Conservation (phyloP, 257 asterid genomes). For the Striga asiatica region DNA sequence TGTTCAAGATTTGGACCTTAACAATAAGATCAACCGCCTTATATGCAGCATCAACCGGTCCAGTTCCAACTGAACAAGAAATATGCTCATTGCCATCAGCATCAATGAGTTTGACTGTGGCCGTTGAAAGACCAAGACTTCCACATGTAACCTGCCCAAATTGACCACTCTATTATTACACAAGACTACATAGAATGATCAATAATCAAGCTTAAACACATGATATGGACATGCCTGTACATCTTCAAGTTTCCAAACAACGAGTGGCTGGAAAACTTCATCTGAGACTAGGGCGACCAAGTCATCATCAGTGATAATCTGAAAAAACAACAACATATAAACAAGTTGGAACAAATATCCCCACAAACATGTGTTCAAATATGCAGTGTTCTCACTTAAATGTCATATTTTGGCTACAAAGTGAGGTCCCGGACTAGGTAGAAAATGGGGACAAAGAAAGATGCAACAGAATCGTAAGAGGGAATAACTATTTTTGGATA, state of each 20-base stretch:
- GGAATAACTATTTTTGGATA: too few species aligned
- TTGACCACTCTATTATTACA: neutral
- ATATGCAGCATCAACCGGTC: slow-evolving; percentile 96
- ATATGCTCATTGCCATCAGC: slow-evolving; percentile 52
- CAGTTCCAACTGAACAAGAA: slow-evolving; percentile 87
- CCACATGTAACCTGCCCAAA: slow-evolving; percentile 77
- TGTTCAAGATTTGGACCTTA: slow-evolving; percentile 41
- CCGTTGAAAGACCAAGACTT: slow-evolving; percentile 88
- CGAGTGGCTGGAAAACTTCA: slow-evolving; percentile 81
- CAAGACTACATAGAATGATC: neutral
- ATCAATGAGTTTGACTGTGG: slow-evolving; percentile 73
- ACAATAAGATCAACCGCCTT: slow-evolving; percentile 82
- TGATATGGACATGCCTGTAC: slow-evolving; percentile 46
- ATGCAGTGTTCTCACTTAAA: neutral
- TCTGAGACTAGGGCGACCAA: slow-evolving; percentile 76
- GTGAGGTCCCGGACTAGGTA: neutral
- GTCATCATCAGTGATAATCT: slow-evolving; percentile 83
- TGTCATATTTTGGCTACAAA: neutral
- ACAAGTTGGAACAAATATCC: neutral
- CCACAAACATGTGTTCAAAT: neutral
- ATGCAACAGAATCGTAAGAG: neutral
- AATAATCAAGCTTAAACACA: slow-evolving; percentile 5
- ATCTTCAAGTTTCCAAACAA: slow-evolving; percentile 68
- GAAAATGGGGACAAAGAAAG: neutral
- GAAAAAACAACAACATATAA: slow-evolving; percentile 17